These are phyloP conservation scores for Chaetomidium leptoderma DNA, from an alignment of 495 filamentous ascomycete genomes.

Conservation along the genomic window DNA sequence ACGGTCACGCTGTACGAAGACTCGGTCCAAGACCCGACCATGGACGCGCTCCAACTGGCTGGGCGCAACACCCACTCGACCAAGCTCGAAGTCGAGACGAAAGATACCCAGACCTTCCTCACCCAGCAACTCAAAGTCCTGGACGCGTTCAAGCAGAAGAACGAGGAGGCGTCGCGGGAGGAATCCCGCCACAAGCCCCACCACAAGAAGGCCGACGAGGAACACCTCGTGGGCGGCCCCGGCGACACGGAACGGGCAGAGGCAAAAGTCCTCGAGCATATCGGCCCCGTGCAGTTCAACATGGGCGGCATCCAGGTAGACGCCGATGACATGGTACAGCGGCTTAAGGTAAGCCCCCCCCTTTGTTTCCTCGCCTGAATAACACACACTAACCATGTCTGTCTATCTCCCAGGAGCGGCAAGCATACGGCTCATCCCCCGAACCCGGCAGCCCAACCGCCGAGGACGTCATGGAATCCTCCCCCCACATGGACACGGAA, in stretches of 20 bases:
- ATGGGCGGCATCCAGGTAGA: slow-evolving; percentile 97
- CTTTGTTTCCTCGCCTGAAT: background rate
- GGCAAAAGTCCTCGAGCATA: slow-evolving; percentile 75
- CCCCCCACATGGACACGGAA: slow-evolving; percentile 43
- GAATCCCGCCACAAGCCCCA: slow-evolving; percentile 33
- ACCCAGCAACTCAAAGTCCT: slow-evolving; percentile 65
- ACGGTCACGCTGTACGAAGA: slow-evolving; percentile 74
- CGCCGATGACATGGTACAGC: slow-evolving; percentile 89
- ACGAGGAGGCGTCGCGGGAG: slow-evolving; percentile 58
- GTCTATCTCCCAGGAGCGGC: slow-evolving; percentile 41
- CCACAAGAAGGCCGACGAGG: slow-evolving; percentile 28
- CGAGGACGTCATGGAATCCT: slow-evolving; percentile 30
- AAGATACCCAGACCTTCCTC: slow-evolving; percentile 79
- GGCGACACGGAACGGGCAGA: slow-evolving; percentile 37
- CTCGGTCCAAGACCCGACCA: slow-evolving; percentile 66
- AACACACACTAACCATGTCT: background rate
- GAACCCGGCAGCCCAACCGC: slow-evolving; percentile 33
- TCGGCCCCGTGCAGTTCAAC: slow-evolving; percentile 94
- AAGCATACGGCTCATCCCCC: slow-evolving; percentile 39
- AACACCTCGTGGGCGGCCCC: slow-evolving; percentile 11
- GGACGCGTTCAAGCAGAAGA: slow-evolving; percentile 58
- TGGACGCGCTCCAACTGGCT: slow-evolving; percentile 53
- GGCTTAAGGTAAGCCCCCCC: slow-evolving; percentile 62
- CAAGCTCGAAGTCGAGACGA: slow-evolving; percentile 63
- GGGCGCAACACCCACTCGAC: slow-evolving; percentile 47